phyloP scores from a whole-genome alignment of 1,139 yeast species.

The Wickerhamomyces sp. region DNA sequence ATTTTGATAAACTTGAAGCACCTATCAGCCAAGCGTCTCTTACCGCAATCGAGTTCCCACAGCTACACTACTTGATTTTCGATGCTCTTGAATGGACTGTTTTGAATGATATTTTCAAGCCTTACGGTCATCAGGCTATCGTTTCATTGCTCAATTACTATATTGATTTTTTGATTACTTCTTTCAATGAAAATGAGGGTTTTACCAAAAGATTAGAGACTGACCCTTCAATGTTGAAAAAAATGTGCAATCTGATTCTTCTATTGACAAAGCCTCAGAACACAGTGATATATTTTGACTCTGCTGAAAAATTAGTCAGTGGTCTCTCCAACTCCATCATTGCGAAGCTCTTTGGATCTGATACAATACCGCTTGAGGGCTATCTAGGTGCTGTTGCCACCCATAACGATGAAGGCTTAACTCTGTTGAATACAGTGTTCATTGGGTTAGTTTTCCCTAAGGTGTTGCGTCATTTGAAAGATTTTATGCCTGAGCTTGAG shows the following conservation, averaged over 20 bases:
- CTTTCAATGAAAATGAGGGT: constrained; percentile 17
- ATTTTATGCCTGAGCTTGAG: constrained; percentile 23
- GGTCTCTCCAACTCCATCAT: constrained; percentile 21
- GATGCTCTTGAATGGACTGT: constrained; percentile 32
- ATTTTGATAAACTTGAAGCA: constrained; percentile 16
- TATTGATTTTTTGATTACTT: constrained; percentile 15
- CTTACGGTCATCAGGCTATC: constrained; percentile 19
- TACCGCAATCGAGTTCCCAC: constrained; percentile 22
- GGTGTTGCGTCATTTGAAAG: constrained; percentile 23
- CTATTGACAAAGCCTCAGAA: constrained; percentile 29
- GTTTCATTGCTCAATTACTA: constrained; percentile 19
- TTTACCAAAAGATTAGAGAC: constrained; percentile 17
- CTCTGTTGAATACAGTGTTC: constrained; percentile 14
- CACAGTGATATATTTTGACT: constrained; percentile 23
- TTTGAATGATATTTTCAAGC: constrained; percentile 27
- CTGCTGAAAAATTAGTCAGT: constrained; percentile 19
- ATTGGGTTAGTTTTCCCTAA: constrained; percentile 24
- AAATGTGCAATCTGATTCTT: constrained; percentile 24
- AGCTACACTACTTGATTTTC: constrained; percentile 26
- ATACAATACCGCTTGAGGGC: constrained; percentile 19
- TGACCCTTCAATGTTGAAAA: constrained; percentile 16
- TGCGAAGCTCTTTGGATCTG: constrained; percentile 20
- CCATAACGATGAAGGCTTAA: constrained; percentile 10
- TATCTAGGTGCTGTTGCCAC: constrained; percentile 17
- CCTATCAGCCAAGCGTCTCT: constrained; percentile 5